Evolutionary conservation across 371 early-diverging fungal genomes (phyloP), one percentile per base, ranked within the genome.

Genomic region (Entomophthora muscae): DNA sequence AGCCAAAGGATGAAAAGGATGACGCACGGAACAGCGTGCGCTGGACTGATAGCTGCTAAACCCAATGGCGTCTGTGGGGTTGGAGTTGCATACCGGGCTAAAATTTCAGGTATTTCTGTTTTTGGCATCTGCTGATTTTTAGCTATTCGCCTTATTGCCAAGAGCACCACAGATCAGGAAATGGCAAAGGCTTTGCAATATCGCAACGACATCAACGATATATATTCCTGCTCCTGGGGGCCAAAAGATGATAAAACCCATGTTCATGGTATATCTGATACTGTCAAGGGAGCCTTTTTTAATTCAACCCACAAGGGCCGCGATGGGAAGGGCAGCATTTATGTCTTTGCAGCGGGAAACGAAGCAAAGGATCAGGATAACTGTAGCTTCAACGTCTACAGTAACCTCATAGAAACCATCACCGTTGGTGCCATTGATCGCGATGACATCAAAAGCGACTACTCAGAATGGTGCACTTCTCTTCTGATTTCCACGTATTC

Each of bases 381-480:
- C 70, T 96, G 96, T 74, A 96, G 95, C 68, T 93, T 82, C 73
- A 96, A 97, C 72, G 98, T 95, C 17, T 97, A 93, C 71, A 90
- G 94, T 0, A 97, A 96, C 69, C 86, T 88, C 67, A 89, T 93
- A 27, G 95, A 91, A 69, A 91, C 95, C 0, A 84, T 97, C 54
- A 89, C 93, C 13, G 89, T 97, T 27, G 91, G 91, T 10, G 93
- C 98, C 13, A 81, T 95, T 57, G 90, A 90, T 65, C 78, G 82
- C 29, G 62, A 63, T 1, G 77, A 88, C 67, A 52, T 70, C 10
- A 89, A 89, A 67, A 93, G 95, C 1, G 71, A 71, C 55, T 97
- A 96, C 69, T 85, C 92, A 1, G 98, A 97, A 73, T 71, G 74
- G 31, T 97, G 98, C 67, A 81, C 90, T n/a, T 95, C 98, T 7